Evolutionary conservation across 495 filamentous ascomycete species (phyloP).

Genomic region (Penicillium verhagenii): DNA sequence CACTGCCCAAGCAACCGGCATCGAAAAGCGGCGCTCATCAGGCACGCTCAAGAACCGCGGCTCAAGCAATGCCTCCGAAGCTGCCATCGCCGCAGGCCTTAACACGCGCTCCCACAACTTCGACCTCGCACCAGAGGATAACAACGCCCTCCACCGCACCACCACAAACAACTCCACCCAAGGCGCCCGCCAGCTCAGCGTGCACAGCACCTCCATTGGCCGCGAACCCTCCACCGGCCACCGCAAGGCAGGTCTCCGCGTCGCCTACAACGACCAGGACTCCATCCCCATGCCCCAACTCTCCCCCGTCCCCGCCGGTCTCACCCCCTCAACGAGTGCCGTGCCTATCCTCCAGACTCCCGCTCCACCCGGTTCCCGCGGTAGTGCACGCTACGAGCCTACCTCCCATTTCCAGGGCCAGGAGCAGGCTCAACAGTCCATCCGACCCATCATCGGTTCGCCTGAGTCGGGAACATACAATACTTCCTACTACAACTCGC

Average conservation of each 20-base stretch:
- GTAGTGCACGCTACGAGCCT: constrained; percentile 25
- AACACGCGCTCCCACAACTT: constrained; percentile 43
- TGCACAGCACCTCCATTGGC: constrained; percentile 25
- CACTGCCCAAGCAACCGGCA: constrained; percentile 34
- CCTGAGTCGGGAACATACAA: constrained; percentile 17
- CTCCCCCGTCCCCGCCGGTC: constrained; percentile 20
- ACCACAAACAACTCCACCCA: constrained; percentile 24
- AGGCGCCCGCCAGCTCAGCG: constrained; percentile 4
- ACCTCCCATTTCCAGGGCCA: constrained; percentile 7
- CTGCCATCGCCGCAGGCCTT: constrained; percentile 40
- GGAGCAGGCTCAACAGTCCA: background rate
- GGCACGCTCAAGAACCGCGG: constrained; percentile 34
- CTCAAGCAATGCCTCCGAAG: constrained; percentile 36
- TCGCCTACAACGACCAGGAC: constrained; percentile 15
- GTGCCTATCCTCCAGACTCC: constrained; percentile 26
- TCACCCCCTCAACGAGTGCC: constrained; percentile 24
- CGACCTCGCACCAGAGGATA: constrained; percentile 33
- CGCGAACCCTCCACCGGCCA: constrained; percentile 43
- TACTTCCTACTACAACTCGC: constrained; percentile 2
- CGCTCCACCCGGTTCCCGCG: constrained; percentile 24
- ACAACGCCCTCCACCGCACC: constrained; percentile 28
- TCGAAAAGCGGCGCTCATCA: constrained; percentile 32
- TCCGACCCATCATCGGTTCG: constrained; percentile 12
- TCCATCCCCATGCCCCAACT: constrained; percentile 12
- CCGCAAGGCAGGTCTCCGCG: constrained; percentile 32